Base-by-base conservation (phyloP, 192 early-diverging fungal genomes). In the Chytriomyces confervae region DNA sequence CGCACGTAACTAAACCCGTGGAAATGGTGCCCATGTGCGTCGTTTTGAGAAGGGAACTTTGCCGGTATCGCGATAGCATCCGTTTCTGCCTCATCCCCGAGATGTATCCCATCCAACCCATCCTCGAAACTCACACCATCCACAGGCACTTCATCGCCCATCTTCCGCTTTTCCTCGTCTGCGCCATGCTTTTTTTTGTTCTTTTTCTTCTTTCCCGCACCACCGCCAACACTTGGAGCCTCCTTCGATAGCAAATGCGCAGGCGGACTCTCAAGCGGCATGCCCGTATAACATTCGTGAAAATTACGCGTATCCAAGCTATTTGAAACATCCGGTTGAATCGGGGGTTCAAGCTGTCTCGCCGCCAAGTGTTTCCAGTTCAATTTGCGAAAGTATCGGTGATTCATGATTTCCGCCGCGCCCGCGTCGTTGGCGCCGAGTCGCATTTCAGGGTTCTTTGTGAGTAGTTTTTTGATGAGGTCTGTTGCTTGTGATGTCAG, bases 401-500 rank as follows among this genome's bases (percentile, higher is more conserved):
- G 93, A 57, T 82, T 79, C 66, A 90, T 91, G 66, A 92, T 89
- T 48, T 90, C 86, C 27, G 81, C 84, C 60, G 74, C 86, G 43
- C 62, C 78, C 23, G 16, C 13, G 36, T 36, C 36, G 24, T 75
- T 65, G 45, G 47, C 68, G 7, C 91, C 91, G 48, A 93, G 74
- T 49, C 92, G 89, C 75, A 88, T 79, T 10, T 68, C 51, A 5
- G 92, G 89, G 45, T 89, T 83, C 79, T 90, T 90, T 65, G 83
- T 81, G 80, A 93, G 70, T 48, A 93, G 83, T 61, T 84, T 90
- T 20, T 82, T 89, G 63, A 94, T 79, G 47, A 97, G 77, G 82
- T 95, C 93, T 72, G 90, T 91, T 27, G 94, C 92, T 63, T 90
- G 87, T 27, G 91, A 75, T 0, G 94, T 93, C 51, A 97, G 68